These are phyloP conservation scores for Euphrasia arctica DNA, from an alignment of 305 asterid species.

Conservation along the genomic window DNA sequence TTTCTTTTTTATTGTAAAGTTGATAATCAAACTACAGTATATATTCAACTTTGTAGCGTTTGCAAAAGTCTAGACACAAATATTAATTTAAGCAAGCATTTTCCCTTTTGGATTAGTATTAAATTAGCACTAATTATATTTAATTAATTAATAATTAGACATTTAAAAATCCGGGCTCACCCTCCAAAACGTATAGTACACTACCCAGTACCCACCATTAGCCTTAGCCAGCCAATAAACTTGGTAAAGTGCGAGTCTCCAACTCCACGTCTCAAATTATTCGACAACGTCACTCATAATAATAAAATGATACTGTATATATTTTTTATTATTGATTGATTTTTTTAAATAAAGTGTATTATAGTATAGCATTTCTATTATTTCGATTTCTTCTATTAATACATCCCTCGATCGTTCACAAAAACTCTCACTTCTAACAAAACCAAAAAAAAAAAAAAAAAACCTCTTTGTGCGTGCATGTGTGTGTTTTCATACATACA, in stretches of 20 bases:
- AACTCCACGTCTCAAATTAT: constrained; percentile 29
- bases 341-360: too few relatives aligned
- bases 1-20: too few relatives aligned
- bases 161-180: constrained; percentile 17
- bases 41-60: constrained; percentile 20
- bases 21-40: constrained; percentile 27
- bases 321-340: too few relatives aligned
- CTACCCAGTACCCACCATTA: too few relatives aligned
- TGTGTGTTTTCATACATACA: constrained; percentile 1
- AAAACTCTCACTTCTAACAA: too few relatives aligned
- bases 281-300: background rate
- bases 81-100: constrained; percentile 14
- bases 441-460: background rate
- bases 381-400: constrained; percentile 27
- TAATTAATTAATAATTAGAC: background rate
- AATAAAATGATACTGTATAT: too few relatives aligned
- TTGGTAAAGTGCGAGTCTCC: constrained; percentile 18
- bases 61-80: constrained; percentile 18
- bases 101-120: constrained; percentile 12
- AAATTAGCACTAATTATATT: constrained; percentile 7
- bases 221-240: constrained; percentile 31
- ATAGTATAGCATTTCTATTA: too few relatives aligned
- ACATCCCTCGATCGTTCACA: constrained; percentile 1
- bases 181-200: constrained; percentile 17
- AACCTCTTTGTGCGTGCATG: constrained; percentile 2